Conservation (phyloP, 371 early-diverging fungal species). For the Umbelopsis sp. region DNA sequence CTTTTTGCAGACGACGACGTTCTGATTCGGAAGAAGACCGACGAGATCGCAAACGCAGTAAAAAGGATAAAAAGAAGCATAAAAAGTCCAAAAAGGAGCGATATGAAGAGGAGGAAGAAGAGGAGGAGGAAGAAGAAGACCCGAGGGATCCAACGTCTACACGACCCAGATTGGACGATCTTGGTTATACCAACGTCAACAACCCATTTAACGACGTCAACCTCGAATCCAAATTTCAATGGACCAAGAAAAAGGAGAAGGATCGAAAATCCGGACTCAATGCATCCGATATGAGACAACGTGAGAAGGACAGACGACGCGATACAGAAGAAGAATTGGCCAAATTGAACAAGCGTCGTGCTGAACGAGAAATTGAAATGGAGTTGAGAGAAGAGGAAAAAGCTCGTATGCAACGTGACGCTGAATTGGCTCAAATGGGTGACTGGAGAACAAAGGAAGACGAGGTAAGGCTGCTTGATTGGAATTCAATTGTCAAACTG, state of each 20-base stretch:
- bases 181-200: slow-evolving; percentile 73
- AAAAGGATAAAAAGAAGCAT: slow-evolving; percentile 18
- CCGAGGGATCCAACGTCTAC: slow-evolving; percentile 20
- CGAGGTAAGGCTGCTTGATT: slow-evolving; percentile 42
- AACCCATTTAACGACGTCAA: slow-evolving; percentile 87
- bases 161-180: slow-evolving; percentile 30
- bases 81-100: slow-evolving; percentile 17
- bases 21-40: slow-evolving; percentile 13
- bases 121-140: slow-evolving; percentile 1
- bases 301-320: slow-evolving; percentile 67
- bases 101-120: slow-evolving; percentile 1
- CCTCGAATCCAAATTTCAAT: slow-evolving; percentile 85
- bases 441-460: slow-evolving; percentile 95
- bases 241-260: slow-evolving; percentile 69
- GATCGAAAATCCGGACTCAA: slow-evolving; percentile 73
- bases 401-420: slow-evolving; percentile 73
- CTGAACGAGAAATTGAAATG: slow-evolving; percentile 82
- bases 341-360: slow-evolving; percentile 77
- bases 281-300: slow-evolving; percentile 54
- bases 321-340: slow-evolving; percentile 82
- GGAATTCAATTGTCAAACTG: too few species aligned
- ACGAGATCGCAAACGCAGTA: slow-evolving; percentile 16
- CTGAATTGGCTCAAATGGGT: slow-evolving; percentile 86
- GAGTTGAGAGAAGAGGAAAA: slow-evolving; percentile 84
- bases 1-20: slow-evolving; percentile 1